Evolutionary conservation across 345 rosid genomes (phyloP), one percentile per base, ranked within the genome.

Genomic region (Draba incana): DNA sequence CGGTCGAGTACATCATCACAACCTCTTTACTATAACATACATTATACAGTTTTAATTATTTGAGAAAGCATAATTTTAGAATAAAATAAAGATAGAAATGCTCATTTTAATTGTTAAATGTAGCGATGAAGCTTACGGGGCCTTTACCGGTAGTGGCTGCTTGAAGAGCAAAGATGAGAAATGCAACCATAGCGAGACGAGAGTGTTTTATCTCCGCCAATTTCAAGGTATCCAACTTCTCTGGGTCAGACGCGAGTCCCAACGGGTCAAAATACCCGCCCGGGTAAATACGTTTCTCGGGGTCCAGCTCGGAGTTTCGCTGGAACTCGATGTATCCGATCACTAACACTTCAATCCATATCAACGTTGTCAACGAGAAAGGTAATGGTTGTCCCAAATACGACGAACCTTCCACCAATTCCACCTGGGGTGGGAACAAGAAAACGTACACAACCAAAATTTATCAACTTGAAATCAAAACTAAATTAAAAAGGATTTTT

Each of bases 301-400:
- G 93, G 56, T 90, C 92, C 5, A 92, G 92, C 78, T 88, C 95
- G 3, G 87, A 73, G 41, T 83, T 87, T 62, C 91, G 70, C 7
- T 83, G 87, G 67, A 84, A 88, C 78, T 81, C 85, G 0, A 86
- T 78, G 85, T 81, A 90, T 4, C 89, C 91, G 14, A 85, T 77
- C 38, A 88, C 84, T 62, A 85, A 6, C 33, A 84, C 90, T 65
- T 94, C 96, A 30, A 94, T 88, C 97, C 90, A 90, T 58, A 94
- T 91, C 80, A 94, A 68, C 1, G 96, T 79, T 3, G 97, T 86
- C 12, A 94, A 56, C 4, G 97, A 90, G 74, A 90, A 94, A 0
- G 97, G 97, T 4, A 94, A 84, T 49, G 99, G 96, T 8, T 88
- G 97, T 25, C 97, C 99, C 1, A 94, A 85, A 76, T 94, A 94